Evolutionary conservation across 192 early-diverging fungal genomes (phyloP).

Genomic region (Dissophora ornata): DNA sequence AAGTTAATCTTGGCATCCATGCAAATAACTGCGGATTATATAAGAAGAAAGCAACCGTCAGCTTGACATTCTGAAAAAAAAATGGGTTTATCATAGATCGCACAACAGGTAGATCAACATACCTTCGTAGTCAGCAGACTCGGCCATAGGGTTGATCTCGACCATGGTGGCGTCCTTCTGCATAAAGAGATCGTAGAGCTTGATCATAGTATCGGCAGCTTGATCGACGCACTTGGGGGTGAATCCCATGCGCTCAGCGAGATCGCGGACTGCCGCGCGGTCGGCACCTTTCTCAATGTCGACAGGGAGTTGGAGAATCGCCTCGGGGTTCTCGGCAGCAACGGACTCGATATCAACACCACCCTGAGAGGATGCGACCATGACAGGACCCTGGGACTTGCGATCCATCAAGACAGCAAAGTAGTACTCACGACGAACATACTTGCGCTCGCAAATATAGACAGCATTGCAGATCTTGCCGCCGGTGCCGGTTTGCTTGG

Average conservation of each 20-base stretch:
- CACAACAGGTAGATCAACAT: too few relatives aligned
- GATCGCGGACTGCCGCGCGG: slow-evolving; percentile 75
- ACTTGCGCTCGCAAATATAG: slow-evolving; percentile 96
- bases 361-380: slow-evolving; percentile 97
- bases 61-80: too few relatives aligned
- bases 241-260: slow-evolving; percentile 94
- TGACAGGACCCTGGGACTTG: slow-evolving; percentile 90
- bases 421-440: slow-evolving; percentile 98
- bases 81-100: too few relatives aligned
- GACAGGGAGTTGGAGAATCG: slow-evolving; percentile 91
- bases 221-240: slow-evolving; percentile 77
- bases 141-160: slow-evolving; percentile 99
- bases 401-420: slow-evolving; percentile 99
- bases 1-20: slow-evolving; percentile 99
- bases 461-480: slow-evolving; percentile 96
- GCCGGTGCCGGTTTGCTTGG: slow-evolving; percentile 96
- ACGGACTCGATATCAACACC: slow-evolving; percentile 99
- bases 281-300: slow-evolving; percentile 89
- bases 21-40: slow-evolving; percentile 72
- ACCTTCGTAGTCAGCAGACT: slow-evolving; percentile 88
- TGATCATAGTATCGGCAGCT: slow-evolving; percentile 92
- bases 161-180: slow-evolving; percentile 98
- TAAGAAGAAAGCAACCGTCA: too few relatives aligned
- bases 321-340: slow-evolving; percentile 94
- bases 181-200: slow-evolving; percentile 96